Evolutionary conservation across 208 protist genomes (phyloP), one percentile per base, ranked within the genome.

Genomic region (Trypanosoma rangeli): DNA sequence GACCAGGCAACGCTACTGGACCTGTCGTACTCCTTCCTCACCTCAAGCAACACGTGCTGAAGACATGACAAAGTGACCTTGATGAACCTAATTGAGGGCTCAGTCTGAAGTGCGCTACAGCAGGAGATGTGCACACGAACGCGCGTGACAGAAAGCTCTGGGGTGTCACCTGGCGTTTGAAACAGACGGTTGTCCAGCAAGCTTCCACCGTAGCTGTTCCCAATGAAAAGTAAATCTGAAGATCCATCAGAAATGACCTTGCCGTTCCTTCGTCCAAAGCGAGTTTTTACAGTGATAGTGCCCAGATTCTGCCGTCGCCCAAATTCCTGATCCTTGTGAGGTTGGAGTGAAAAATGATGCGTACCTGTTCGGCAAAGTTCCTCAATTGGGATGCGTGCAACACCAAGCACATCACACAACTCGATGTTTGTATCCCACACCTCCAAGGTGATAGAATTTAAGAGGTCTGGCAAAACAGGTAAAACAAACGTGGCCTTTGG

Each of bases 351-450:
- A 60, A 76, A 87, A 5, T 48, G 62, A 68, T 88, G 83, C 48
- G 67, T 48, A 0, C 79, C 73, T 22, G 74, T 94, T 63, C 63
- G 66, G 58, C 85, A 77, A 58, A 94, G 72, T 44, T 86, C 75
- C 53, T 62, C 52, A 46, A 96, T 71, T 18, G 86, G 76, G 59
- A 93, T 66, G 28, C 70, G 66, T 18, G 80, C 86, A 48, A 86
- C 78, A 56, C 91, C 87, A 35, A 96, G 75, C n/a, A 79, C 72
- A 56, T 89, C 88, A 49, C 78, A 83, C 50, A 89, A 79, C 53
- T 93, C 85, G 37, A 89, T 73, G 49, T 91, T 77, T 50, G 88
- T 88, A 68, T 93, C 86, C 76, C 84, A 96, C 5, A 96, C 83
- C 39, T 76, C 71, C 20, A 76, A 62, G 52, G 59, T 66, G 33